Evolutionary conservation across 1,139 yeast species (phyloP).

Genomic region (Suhomyces bolitotheri): DNA sequence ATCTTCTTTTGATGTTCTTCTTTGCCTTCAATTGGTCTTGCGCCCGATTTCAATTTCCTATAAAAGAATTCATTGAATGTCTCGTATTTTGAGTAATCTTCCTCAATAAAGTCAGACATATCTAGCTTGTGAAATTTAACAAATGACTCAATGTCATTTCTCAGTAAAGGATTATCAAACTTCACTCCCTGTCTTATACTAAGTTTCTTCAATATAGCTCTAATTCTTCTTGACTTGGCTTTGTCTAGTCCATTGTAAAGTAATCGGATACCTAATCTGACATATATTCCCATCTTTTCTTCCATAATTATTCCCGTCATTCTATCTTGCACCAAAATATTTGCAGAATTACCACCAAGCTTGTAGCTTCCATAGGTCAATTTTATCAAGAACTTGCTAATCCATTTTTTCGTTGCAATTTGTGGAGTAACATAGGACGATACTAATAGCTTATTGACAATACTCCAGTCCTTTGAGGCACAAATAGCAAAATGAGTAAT

Average conservation of each 20-base stretch:
- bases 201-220: slow-evolving; percentile 58
- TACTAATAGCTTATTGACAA: slow-evolving; percentile 63
- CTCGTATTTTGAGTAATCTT: slow-evolving; percentile 50
- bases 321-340: slow-evolving; percentile 90
- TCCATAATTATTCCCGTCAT: slow-evolving; percentile 83
- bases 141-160: slow-evolving; percentile 69
- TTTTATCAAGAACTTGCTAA: slow-evolving; percentile 75
- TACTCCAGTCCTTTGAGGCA: slow-evolving; percentile 74
- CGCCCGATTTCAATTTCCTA: slow-evolving; percentile 68
- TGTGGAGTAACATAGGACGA: slow-evolving; percentile 77
- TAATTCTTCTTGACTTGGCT: slow-evolving; percentile 56
- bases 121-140: slow-evolving; percentile 79
- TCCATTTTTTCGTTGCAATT: slow-evolving; percentile 88
- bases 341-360: slow-evolving; percentile 89
- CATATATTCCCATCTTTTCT: slow-evolving; percentile 89
- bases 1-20: slow-evolving; percentile 42
- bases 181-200: slow-evolving; percentile 82
- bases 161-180: slow-evolving; percentile 72
- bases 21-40: slow-evolving; percentile 66
- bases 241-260: slow-evolving; percentile 72
- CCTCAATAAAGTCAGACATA: slow-evolving; percentile 62
- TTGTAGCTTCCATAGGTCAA: slow-evolving; percentile 86
- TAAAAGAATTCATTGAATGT: slow-evolving; percentile 91
- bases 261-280: slow-evolving; percentile 80
- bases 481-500: slow-evolving; percentile 88